phyloP scores from a whole-genome alignment of 2,329 filamentous ascomycete genomes.

The Alternaria solani region DNA sequence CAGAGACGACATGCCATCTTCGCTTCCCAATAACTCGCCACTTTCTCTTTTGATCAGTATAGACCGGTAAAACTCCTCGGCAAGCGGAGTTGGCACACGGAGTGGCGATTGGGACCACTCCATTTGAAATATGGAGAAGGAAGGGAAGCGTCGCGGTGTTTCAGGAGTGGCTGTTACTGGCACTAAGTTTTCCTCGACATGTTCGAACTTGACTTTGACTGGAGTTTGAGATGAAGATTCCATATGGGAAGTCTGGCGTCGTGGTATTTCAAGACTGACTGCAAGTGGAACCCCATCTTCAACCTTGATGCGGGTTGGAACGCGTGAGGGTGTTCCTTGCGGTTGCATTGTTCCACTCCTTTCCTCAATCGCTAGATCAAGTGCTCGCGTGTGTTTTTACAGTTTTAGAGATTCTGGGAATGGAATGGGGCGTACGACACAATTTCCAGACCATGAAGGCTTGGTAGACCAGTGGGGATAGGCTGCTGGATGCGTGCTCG shows the following conservation, averaged over 20 bases:
- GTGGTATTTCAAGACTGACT: neutral
- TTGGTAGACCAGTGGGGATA: neutral
- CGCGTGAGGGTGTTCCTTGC: neutral
- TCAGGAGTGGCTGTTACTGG: neutral
- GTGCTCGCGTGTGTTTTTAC: neutral
- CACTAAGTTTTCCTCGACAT: neutral
- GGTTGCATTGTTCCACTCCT: neutral
- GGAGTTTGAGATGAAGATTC: neutral
- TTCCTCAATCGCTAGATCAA: neutral
- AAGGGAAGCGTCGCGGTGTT: neutral
- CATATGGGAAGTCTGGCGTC: neutral
- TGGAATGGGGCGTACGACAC: neutral
- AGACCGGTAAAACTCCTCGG: constrained; percentile 6
- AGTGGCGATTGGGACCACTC: neutral
- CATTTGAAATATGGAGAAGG: neutral
- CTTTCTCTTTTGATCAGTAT: neutral
- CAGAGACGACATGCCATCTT: neutral
- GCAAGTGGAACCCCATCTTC: neutral
- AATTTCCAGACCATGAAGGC: neutral
- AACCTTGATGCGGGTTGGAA: neutral
- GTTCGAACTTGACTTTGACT: neutral
- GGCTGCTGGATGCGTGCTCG: neutral
- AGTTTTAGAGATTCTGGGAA: neutral
- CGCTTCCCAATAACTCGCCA: neutral
- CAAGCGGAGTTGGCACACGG: neutral